A percentile compares a stretch with the other conserved stretches of the same genome.
These are phyloP conservation scores for Serendipita sp. DNA, from an alignment of 768 basidiomycete species.

Conservation along the genomic window DNA sequence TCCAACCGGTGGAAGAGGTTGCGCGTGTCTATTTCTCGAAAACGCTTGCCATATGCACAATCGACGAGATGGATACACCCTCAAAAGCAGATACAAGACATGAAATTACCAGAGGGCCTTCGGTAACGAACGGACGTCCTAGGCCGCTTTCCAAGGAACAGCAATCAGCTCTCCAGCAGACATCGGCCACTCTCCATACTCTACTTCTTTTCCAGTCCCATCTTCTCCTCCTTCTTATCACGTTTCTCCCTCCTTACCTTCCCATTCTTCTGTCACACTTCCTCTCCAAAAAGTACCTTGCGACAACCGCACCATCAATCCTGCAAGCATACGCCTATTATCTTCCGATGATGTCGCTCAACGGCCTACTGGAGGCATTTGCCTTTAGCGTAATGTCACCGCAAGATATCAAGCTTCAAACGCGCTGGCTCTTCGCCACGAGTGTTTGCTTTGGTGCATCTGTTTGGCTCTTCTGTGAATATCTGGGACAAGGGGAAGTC, in stretches of 20 bases:
- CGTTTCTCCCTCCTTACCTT: slow-evolving; percentile 65
- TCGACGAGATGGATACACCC: background rate
- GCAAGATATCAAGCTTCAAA: background rate
- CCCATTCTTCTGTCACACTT: slow-evolving; percentile 44
- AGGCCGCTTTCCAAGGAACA: background rate
- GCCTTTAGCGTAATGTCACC: slow-evolving; percentile 12
- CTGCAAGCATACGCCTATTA: slow-evolving; percentile 74
- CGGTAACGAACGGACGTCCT: background rate
- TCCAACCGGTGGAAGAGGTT: slow-evolving; percentile 93
- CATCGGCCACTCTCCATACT: slow-evolving; percentile 37
- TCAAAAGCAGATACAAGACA: background rate
- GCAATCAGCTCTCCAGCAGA: slow-evolving; percentile 18
- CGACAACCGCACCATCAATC: slow-evolving; percentile 66
- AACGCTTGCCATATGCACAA: slow-evolving; percentile 23
- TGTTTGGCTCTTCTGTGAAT: background rate
- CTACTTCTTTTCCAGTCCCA: slow-evolving; percentile 46
- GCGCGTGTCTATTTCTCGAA: slow-evolving; percentile 79
- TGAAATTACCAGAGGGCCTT: background rate
- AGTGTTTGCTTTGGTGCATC: background rate
- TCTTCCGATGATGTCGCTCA: slow-evolving; percentile 77
- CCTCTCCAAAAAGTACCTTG: slow-evolving; percentile 37
- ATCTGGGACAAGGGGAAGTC: background rate
- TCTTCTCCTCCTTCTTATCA: slow-evolving; percentile 44
- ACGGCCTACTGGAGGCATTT: slow-evolving; percentile 87
- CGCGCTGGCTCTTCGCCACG: background rate